phyloP scores from a whole-genome alignment of 805 yeast species.

The Metschnikowia amazonensis region DNA sequence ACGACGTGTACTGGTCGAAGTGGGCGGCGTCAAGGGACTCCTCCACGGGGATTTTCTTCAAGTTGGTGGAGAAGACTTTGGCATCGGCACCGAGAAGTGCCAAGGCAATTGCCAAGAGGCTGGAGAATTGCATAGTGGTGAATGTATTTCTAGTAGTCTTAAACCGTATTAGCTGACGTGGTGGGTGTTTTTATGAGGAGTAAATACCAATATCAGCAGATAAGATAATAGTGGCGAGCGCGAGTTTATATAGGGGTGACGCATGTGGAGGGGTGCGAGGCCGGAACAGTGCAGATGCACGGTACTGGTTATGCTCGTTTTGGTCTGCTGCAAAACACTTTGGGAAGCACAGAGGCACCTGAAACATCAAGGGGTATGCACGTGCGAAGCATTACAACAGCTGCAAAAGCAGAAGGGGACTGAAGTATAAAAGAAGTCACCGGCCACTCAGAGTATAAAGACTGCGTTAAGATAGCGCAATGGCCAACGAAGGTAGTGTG shows the following conservation, averaged over 20 bases:
- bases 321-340: not conserved
- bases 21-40: constrained; percentile 51
- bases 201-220: constrained; percentile 1
- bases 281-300: constrained; percentile 3
- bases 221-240: constrained; percentile 11
- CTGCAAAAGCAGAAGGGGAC: not conserved
- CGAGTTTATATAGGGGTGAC: constrained; percentile 7
- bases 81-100: constrained; percentile 42
- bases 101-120: constrained; percentile 43
- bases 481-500: not conserved
- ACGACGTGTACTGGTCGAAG: constrained; percentile 51
- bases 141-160: not conserved
- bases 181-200: not conserved
- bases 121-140: constrained; percentile 30
- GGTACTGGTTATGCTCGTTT: constrained; percentile 1
- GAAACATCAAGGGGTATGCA: not conserved
- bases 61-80: constrained; percentile 51
- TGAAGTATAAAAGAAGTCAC: not conserved
- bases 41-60: constrained; percentile 55
- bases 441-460: not conserved
- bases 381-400: not conserved
- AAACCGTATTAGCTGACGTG: not conserved
- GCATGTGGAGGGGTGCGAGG: constrained; percentile 3
- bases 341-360: not conserved
- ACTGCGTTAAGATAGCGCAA: not conserved